Evolutionary conservation across 306 rosid genomes (phyloP), one percentile per base, ranked within the genome.

Genomic region (Prunus persica): DNA sequence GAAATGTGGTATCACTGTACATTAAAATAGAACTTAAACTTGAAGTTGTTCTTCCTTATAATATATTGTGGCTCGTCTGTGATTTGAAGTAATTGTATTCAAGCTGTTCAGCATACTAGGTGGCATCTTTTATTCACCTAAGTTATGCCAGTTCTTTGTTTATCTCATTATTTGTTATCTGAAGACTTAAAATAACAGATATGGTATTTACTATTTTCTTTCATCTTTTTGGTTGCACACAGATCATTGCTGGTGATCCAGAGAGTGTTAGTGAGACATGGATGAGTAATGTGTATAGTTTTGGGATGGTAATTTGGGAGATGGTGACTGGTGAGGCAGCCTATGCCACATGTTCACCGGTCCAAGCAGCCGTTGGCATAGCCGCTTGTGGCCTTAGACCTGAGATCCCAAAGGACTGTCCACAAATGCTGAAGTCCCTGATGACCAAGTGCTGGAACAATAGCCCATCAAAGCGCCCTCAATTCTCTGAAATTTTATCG

Each of bases 361-460:
- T 95, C 62, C 97, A 95, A 71, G 98, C 97, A 10, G 98, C 97
- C 13, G 98, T 95, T 3, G 97, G 97, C 4, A 92, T 95, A 71
- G 98, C 97, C n/a, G 97, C 98, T 9, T 95, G 97, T 83, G 98
- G 97, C 73, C 96, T 95, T 61, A 89, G 97, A 84, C 98, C 98
- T 57, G 97, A 95, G 47, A 89, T 95, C 71, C 98, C 97, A 3
- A 95, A 87, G 78, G 97, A 95, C 82, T 92, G 97, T 73, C 96
- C 96, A 4, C 92, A 88, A 81, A 84, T 71, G 77, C 90, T 95
- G 54, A 95, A 83, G 81, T 74, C 84, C 50, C 78, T 95, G 65
- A 95, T 95, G 99, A 82, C 86, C 25, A 95, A 87, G 82, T 95
- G 97, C 84, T 95, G 97, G 99, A 95, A 90, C 89, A 95, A 88